phyloP scores from a whole-genome alignment of 805 yeast species.

The Metschnikowia matae region DNA sequence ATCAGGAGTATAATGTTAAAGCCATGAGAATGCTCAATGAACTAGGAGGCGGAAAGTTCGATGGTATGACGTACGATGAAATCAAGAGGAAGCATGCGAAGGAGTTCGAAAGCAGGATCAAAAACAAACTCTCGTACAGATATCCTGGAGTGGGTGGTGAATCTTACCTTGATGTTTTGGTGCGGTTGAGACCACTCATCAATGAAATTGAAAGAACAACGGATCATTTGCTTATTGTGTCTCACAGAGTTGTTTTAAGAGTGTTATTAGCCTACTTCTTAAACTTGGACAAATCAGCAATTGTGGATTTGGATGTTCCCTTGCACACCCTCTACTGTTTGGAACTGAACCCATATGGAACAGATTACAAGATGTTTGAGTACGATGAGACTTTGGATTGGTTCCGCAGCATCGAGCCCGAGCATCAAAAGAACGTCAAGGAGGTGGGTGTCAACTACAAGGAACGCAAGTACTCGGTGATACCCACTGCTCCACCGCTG shows the following conservation, averaged over 20 bases:
- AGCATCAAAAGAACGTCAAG: slow-evolving; percentile 55
- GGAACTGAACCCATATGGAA: slow-evolving; percentile 94
- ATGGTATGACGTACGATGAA: slow-evolving; percentile 89
- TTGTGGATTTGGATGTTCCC: slow-evolving; percentile 90
- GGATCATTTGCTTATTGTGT: slow-evolving; percentile 75
- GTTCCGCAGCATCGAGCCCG: slow-evolving; percentile 64
- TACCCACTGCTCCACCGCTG: slow-evolving; percentile 68
- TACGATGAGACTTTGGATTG: slow-evolving; percentile 74
- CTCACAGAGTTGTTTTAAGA: slow-evolving; percentile 89
- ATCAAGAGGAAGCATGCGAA: slow-evolving; percentile 68
- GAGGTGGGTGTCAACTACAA: slow-evolving; percentile 68
- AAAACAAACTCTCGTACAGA: slow-evolving; percentile 77
- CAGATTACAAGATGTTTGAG: slow-evolving; percentile 87
- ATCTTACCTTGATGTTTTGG: slow-evolving; percentile 88
- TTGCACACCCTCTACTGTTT: slow-evolving; percentile 84
- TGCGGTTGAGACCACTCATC: slow-evolving; percentile 82
- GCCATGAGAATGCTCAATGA: slow-evolving; percentile 93
- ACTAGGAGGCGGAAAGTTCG: slow-evolving; percentile 87
- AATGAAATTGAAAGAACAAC: slow-evolving; percentile 90
- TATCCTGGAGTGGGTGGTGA: slow-evolving; percentile 99
- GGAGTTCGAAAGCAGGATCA: slow-evolving; percentile 73
- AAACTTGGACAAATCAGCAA: slow-evolving; percentile 72
- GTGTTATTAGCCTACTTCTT: slow-evolving; percentile 84
- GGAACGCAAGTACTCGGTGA: slow-evolving; percentile 67
- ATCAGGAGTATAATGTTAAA: slow-evolving; percentile 68